phyloP scores from a whole-genome alignment of 2,329 filamentous ascomycete genomes.

The Beauveria australis region DNA sequence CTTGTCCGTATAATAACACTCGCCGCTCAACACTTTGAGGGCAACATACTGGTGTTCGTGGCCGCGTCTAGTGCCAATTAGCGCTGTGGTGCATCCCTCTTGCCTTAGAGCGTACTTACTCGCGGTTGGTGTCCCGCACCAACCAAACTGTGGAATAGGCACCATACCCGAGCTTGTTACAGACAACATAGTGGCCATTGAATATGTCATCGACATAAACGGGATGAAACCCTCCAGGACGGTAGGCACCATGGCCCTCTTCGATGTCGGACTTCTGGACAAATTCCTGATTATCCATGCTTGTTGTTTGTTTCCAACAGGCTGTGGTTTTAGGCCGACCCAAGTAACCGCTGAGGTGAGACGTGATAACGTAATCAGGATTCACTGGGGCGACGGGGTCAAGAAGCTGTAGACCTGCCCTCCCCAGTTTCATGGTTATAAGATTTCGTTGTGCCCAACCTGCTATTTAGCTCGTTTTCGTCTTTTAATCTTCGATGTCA shows the following conservation, averaged over 20 bases:
- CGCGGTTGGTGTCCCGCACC: slow-evolving; percentile 8
- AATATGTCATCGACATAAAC: background rate
- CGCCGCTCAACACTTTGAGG: slow-evolving; percentile 20
- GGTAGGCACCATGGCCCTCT: background rate
- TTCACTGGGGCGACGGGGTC: no score
- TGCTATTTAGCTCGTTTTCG: no score
- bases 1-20: slow-evolving; percentile 10
- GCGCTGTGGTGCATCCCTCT: background rate
- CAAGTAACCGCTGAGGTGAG: background rate
- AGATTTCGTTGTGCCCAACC: no score
- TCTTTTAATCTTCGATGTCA: no score
- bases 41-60: slow-evolving; percentile 15
- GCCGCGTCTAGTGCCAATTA: background rate
- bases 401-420: no score
- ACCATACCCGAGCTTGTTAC: slow-evolving; percentile 18
- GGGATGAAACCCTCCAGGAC: background rate
- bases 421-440: no score
- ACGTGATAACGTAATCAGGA: background rate
- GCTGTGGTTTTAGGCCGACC: background rate
- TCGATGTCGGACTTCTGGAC: background rate
- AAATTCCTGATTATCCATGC: background rate
- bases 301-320: background rate
- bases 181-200: slow-evolving; percentile 12
- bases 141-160: slow-evolving; percentile 19
- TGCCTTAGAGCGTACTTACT: background rate